These are phyloP conservation scores for Sarocladium brachiariae DNA, from an alignment of 2,329 filamentous ascomycete genomes.

Conservation along the genomic window DNA sequence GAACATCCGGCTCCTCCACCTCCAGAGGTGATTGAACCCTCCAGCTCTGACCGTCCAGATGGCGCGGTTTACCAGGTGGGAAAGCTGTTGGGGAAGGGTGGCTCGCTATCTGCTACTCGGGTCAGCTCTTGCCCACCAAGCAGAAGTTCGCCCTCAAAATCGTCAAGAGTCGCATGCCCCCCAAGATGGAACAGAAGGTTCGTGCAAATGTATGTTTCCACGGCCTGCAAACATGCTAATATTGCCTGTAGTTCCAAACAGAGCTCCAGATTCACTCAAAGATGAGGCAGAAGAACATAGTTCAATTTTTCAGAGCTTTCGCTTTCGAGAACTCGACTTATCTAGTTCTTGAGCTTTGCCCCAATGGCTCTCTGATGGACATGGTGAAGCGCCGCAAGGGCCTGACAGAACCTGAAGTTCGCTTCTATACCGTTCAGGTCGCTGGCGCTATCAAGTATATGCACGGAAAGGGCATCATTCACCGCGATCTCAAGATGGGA, in stretches of 20 bases:
- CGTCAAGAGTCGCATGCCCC: constrained; percentile 74
- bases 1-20: constrained; percentile 62
- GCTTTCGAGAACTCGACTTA: constrained; percentile 85
- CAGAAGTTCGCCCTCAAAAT: constrained; percentile 73
- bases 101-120: constrained; percentile 74
- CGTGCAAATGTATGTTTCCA: constrained; percentile 11
- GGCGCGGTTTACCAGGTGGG: constrained; percentile 69
- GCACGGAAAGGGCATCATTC: constrained; percentile 91
- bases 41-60: constrained; percentile 61
- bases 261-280: constrained; percentile 98
- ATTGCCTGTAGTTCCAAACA: constrained; percentile 54
- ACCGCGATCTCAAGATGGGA: constrained; percentile 95
- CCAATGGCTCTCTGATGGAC: constrained; percentile 94
- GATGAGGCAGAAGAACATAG: constrained; percentile 91
- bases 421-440: constrained; percentile 90
- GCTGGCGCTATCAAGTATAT: constrained; percentile 97
- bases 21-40: constrained; percentile 50
- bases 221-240: neutral
- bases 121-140: constrained; percentile 57
- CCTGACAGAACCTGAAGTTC: constrained; percentile 86
- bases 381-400: constrained; percentile 91
- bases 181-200: constrained; percentile 81
- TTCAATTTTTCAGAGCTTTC: constrained; percentile 91
- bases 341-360: constrained; percentile 87
- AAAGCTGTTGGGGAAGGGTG: constrained; percentile 69